phyloP scores from a whole-genome alignment of 306 rosid genomes.

The Fragaria vesca region DNA sequence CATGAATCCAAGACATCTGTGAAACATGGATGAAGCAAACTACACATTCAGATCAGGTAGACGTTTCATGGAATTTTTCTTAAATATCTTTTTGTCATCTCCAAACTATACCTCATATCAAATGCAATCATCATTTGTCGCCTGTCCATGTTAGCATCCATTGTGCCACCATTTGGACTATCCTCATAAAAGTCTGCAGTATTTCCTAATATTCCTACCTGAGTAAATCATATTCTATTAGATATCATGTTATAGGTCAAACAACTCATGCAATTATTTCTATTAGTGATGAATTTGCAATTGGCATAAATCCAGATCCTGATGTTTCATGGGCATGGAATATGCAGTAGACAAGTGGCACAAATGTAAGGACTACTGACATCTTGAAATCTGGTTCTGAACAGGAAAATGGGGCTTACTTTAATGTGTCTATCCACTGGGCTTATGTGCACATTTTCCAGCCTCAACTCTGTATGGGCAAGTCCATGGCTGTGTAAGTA shows the following conservation, averaged over 20 bases:
- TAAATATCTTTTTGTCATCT: background rate
- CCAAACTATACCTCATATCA: constrained; percentile 82
- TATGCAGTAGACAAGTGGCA: background rate
- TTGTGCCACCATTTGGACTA: constrained; percentile 44
- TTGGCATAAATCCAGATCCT: constrained; percentile 1
- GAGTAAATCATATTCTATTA: constrained; percentile 15
- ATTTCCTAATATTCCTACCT: constrained; percentile 96
- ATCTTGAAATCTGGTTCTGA: background rate
- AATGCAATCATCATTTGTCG: constrained; percentile 99
- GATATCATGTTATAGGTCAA: background rate
- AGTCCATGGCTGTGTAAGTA: constrained; percentile 98
- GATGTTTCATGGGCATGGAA: background rate
- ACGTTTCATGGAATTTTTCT: background rate
- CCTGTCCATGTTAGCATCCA: constrained; percentile 68
- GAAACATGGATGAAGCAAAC: constrained; percentile 30
- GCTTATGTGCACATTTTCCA: constrained; percentile 95
- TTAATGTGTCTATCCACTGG: constrained; percentile 95
- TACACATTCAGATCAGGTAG: constrained; percentile 29
- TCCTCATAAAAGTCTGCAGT: constrained; percentile 78
- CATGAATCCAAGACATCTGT: constrained; percentile 89
- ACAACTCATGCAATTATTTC: background rate
- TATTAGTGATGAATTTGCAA: background rate
- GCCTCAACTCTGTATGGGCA: constrained; percentile 93
- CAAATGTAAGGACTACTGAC: background rate
- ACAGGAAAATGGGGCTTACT: constrained; percentile 50